Evolutionary conservation across 2,329 filamentous ascomycete species (phyloP), one percentile per base, ranked within the genome.

Genomic region (Sodiomyces alkalinus): DNA sequence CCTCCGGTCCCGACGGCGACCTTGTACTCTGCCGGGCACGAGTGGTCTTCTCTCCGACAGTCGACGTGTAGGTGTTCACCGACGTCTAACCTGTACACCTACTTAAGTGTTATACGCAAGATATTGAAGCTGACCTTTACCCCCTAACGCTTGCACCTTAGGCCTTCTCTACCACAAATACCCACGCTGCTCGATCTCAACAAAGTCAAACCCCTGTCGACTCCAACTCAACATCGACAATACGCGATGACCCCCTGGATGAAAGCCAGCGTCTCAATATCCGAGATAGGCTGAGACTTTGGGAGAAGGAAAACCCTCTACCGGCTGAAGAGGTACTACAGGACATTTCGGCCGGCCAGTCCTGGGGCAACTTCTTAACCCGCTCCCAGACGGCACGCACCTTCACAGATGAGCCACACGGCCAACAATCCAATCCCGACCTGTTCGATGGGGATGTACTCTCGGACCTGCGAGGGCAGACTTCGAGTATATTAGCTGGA

Each of bases 261-360:
- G 29, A 26, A 18, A 29, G 28, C 25, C 18, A 16, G 28, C 19
- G n/a, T n/a, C n/a, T 25, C 23, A 25, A 39, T 2, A 58, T 64
- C 22, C 55, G 61, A 20, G 39, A 57, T 20, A 49, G 48, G 10
- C 47, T 68, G 16, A 49, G 48, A 17, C 35, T 42, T 38, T 65
- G 60, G 60, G 47, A 55, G 26, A 29, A 36, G 11, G 43, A 53
- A 28, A 53, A 63, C 29, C 42, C 42, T 7, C 32, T 31, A 13
- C 34, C 39, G 20, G 34, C 33, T 3, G 36, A 41, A 4, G 26
- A 22, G 8, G 37, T 51, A 7, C 24, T 48, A 9, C 6, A 17
- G 4, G 55, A 62, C 31, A 25, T 35, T 5, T 39, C 49, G 4
- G 31, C 35, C 1, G 6, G 29, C 2, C 51, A 49, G 7, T 33